These are phyloP conservation scores for Marasmius sp. DNA, from an alignment of 1,284 basidiomycete species.

Conservation along the genomic window DNA sequence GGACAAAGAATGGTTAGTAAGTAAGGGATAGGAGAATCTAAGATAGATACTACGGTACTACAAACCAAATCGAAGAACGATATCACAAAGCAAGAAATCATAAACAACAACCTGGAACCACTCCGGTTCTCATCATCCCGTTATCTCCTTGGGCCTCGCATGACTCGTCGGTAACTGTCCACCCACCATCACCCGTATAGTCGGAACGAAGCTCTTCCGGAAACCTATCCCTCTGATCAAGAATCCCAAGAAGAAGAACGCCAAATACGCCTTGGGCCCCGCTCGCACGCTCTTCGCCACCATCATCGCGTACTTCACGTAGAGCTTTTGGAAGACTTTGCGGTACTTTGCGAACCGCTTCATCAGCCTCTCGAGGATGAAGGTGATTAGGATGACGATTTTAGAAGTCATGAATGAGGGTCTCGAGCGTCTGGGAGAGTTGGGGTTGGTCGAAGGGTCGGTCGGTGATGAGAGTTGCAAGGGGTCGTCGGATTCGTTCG, in stretches of 20 bases:
- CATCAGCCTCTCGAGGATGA: conserved; percentile 14
- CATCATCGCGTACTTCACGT: conserved; percentile 12
- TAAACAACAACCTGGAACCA: no score
- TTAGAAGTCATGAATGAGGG: conserved; percentile 13
- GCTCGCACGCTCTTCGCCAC: not conserved
- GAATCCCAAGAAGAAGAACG: not conserved
- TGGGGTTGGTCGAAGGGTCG: not conserved
- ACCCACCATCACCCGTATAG: not conserved
- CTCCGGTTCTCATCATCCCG: not conserved
- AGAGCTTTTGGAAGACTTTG: conserved; percentile 8
- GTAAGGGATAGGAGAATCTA: no score
- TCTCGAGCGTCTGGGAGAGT: not conserved
- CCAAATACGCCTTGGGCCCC: not conserved
- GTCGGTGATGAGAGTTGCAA: conserved; percentile 10
- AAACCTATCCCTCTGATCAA: not conserved
- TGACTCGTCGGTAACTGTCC: not conserved
- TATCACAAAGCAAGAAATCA: no score
- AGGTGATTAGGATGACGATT: conserved; percentile 12
- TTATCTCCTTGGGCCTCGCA: not conserved
- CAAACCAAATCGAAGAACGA: no score
- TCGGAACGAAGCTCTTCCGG: conserved; percentile 1
- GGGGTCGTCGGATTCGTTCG: conserved; percentile 15
- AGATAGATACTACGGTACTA: no score
- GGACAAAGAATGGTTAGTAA: no score
- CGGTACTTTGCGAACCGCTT: conserved; percentile 15